Evolutionary conservation across 768 basidiomycete species (phyloP).

Genomic region (Pleurotus citrinopileatus): DNA sequence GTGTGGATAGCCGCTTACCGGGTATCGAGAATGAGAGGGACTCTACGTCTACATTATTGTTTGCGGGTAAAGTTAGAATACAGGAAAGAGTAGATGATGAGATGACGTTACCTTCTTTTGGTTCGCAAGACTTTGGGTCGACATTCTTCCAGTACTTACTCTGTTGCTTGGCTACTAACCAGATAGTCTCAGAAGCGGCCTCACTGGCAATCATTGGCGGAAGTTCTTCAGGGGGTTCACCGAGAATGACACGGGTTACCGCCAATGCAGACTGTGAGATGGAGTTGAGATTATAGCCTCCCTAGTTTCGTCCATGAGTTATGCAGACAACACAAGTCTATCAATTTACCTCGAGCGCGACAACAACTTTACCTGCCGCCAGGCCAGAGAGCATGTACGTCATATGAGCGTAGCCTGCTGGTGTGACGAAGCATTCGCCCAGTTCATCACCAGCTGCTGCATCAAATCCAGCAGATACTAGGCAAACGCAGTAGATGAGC

Average conservation of each 20-base stretch:
- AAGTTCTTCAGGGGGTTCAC: conserved; percentile 79
- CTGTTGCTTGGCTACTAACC: conserved; percentile 83
- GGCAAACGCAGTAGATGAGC: neutral
- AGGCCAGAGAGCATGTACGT: conserved; percentile 93
- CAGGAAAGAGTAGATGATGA: neutral
- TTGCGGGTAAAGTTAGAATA: neutral
- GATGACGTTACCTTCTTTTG: conserved; percentile 61
- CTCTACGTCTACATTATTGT: conserved; percentile 47
- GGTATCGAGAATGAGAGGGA: conserved; percentile 66
- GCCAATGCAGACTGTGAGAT: conserved; percentile 86
- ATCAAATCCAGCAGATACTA: conserved; percentile 98
- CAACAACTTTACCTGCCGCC: conserved; percentile 85
- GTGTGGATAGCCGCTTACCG: conserved; percentile 35
- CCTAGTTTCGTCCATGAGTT: conserved; percentile 45
- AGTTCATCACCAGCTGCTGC: conserved; percentile 92
- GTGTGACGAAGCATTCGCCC: conserved; percentile 88
- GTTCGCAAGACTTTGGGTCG: conserved; percentile 78
- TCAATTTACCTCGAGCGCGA: conserved; percentile 80
- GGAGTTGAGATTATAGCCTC: conserved; percentile 91
- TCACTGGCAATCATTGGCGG: conserved; percentile 73
- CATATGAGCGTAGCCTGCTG: conserved; percentile 96
- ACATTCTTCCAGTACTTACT: conserved; percentile 90
- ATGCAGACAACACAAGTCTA: conserved; percentile 3
- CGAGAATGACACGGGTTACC: conserved; percentile 84
- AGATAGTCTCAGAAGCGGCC: conserved; percentile 84